Base-by-base conservation (phyloP, 2,329 filamentous ascomycete species). In the Microdochium bolleyi region DNA sequence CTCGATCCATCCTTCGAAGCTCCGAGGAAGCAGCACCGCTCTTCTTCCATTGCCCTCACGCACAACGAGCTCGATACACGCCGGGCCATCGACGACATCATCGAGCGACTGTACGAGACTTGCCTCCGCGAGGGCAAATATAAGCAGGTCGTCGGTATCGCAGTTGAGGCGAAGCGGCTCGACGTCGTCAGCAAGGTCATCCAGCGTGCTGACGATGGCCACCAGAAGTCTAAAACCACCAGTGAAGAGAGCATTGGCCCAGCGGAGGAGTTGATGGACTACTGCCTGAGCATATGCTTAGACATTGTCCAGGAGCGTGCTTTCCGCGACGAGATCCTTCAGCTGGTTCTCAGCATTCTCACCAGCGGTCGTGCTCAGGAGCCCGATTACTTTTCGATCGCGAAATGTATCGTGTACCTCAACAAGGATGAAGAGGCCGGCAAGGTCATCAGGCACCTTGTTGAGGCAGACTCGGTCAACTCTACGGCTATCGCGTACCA, bases 301-400 rank as follows among this genome's bases (percentile, higher is more conserved):
- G 92, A 95, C 56, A 87, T 97, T 55, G 91, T 99, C 19, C 94
- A 97, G 71, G 94, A 99, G 73, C 84, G 92, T 51, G 85, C 85
- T 49, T 82, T 97, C 64, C 84, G 94, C 56, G 82, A 80, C 34
- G 77, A 94, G 75, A 96, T 99, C 51, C 73, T 99, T 54, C 86
- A 88, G 62, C 79, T 99, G 48, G 94, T 99, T 53, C 83, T 99
- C n/a, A 89, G 92, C 55, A 82, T 99, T n/a, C 78, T 99, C 55
- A 64, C 62, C 37, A 96, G 88, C 73, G 89, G 95, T 54, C 94
- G 95, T 53, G 88, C 91, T 2, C 89, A 82, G 37, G 64, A 82
- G 55, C 94, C 94, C 0, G 94, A 99, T 67, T 97, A 96, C 71
- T 99, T 99, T 69, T 90, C 94, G 21, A 97, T 99, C 62, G 92